Percentiles rank a stretch among this genome's conserved stretches.
Evolutionary conservation across 176 grass and related monocot genomes (phyloP).

Genomic region (Bothriochloa decipiens): DNA sequence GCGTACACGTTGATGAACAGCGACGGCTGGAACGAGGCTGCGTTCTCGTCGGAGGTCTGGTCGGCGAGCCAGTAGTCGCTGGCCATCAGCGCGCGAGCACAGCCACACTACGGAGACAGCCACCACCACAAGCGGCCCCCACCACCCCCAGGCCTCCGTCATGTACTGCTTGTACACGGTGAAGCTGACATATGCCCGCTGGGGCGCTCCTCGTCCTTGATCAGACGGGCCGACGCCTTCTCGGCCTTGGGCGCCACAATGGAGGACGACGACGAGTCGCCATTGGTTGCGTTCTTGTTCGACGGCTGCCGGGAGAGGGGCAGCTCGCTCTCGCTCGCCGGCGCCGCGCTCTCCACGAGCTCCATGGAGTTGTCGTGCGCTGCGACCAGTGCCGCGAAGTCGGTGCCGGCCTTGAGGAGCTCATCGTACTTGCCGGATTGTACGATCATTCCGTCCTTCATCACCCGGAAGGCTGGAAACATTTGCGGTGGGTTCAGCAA

Average conservation of each 20-base stretch:
- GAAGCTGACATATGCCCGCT: slow-evolving; percentile 81
- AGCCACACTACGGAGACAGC: slow-evolving; percentile 62
- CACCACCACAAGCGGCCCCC: slow-evolving; percentile 58
- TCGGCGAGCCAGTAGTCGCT: slow-evolving; percentile 94
- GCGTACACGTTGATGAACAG: slow-evolving; percentile 80
- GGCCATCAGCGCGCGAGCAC: slow-evolving; percentile 62
- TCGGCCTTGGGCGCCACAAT: slow-evolving; percentile 51
- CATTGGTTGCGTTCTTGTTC: slow-evolving; percentile 1
- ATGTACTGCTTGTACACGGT: slow-evolving; percentile 81
- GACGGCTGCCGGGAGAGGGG: slow-evolving; percentile 51
- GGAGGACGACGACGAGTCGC: slow-evolving; percentile 18
- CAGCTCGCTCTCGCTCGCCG: slow-evolving; percentile 4
- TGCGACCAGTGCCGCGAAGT: slow-evolving; percentile 80
- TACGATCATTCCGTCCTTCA: slow-evolving; percentile 78
- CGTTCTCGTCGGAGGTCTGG: slow-evolving; percentile 63
- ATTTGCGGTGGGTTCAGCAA: background rate
- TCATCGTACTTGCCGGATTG: slow-evolving; percentile 86
- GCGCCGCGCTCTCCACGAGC: slow-evolving; percentile 70
- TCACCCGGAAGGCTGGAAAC: slow-evolving; percentile 61
- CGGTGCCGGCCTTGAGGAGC: slow-evolving; percentile 53
- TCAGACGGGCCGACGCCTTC: slow-evolving; percentile 74
- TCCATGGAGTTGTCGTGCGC: slow-evolving; percentile 98
- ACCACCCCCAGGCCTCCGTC: slow-evolving; percentile 90
- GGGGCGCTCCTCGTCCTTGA: slow-evolving; percentile 84
- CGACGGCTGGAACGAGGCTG: slow-evolving; percentile 46